Percentiles rank a stretch among this genome's conserved stretches.
Conservation (phyloP, 805 yeast species). For the Komagataella phaffii region DNA sequence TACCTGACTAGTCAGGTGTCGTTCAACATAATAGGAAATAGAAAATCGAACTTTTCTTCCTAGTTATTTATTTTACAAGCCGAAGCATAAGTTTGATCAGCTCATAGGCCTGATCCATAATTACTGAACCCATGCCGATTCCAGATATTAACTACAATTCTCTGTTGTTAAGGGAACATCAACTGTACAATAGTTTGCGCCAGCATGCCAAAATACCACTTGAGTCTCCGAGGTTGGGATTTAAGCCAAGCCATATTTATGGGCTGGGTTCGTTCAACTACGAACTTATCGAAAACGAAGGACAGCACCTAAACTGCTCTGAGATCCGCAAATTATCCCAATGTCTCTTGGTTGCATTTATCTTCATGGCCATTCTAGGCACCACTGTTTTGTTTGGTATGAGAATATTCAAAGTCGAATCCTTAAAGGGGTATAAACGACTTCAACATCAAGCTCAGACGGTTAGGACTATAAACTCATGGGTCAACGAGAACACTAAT, state of each 20-base stretch:
- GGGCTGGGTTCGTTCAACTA: constrained; percentile 19
- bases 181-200: constrained; percentile 12
- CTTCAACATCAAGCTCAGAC: not conserved
- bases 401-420: not conserved
- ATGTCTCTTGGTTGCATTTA: not conserved
- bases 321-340: not conserved
- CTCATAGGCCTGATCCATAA: not conserved
- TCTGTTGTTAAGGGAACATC: constrained; percentile 19
- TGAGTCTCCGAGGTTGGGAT: constrained; percentile 11
- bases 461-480: not conserved
- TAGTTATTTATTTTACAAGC: not conserved
- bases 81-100: not conserved
- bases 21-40: not conserved
- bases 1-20: not conserved
- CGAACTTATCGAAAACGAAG: not conserved
- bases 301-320: not conserved
- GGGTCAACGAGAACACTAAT: not conserved
- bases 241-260: constrained; percentile 14
- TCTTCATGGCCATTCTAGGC: not conserved
- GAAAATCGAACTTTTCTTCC: not conserved
- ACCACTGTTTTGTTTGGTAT: not conserved
- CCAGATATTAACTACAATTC: constrained; percentile 19
- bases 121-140: constrained; percentile 11
- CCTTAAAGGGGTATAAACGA: not conserved
- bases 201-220: not conserved